Base-by-base conservation (phyloP, 768 basidiomycete species). In the Boletus bicolor region DNA sequence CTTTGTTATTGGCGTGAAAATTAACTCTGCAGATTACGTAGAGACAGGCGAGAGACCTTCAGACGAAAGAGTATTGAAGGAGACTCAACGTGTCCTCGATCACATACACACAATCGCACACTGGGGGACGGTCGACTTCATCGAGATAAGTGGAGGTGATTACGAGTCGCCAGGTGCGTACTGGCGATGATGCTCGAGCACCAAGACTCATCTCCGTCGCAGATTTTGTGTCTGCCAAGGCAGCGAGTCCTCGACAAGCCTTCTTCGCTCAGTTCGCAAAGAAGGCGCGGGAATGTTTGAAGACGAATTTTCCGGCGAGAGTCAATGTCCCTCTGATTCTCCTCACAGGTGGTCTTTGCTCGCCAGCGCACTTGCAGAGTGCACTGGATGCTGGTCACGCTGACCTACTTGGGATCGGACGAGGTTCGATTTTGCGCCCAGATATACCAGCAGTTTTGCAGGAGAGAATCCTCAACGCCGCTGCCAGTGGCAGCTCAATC, bases 101-200 rank as follows among this genome's bases (percentile, higher is more conserved):
- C 85, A 93, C 63, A 74, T 93, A 12, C 68, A 72, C 17, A 67
- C 77, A 38, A 82, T 93, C 30, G 81, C 86, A 0, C 66, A 69
- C 38, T 91, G 90, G 84, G 78, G 78, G 1, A 71, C 73, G 17
- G 64, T 95, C 5, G 93, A 96, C 68, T 88, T 93, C 64, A 83
- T 96, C 49, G 93, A 96, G 70, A 82, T 96, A 56, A 91, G 87
- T 53, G 93, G 93, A 2, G 93, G 93, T 0, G 85, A 87, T 66
- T 96, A 95, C 61, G 89, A 92, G 64, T 81, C 78, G 17, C 87
- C 89, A 61, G 82, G 91, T 87, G 61, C 17, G 77, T 62, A 11
- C 0, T 3, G 28, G 14, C 5, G 30, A 39, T 19, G 2, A 44
- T 36, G 7, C 17, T 49, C 12, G 26, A 5, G 14, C 9, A 30